These are phyloP conservation scores for Pholiota adiposa DNA, from an alignment of 1,284 basidiomycete genomes.

Conservation along the genomic window DNA sequence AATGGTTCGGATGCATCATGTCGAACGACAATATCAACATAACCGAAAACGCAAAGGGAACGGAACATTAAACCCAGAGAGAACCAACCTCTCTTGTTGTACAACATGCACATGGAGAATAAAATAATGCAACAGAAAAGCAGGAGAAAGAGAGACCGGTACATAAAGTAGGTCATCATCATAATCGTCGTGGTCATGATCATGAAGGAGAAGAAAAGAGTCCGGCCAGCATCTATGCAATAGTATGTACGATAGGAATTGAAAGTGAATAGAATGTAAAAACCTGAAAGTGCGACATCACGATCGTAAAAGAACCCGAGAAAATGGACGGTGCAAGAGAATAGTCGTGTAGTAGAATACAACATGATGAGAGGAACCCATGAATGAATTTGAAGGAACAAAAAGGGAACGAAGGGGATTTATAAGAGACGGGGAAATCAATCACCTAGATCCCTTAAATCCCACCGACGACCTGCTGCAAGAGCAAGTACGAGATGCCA, in stretches of 20 bases:
- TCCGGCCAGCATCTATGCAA: slow-evolving; percentile 11
- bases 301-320: slow-evolving; percentile 3
- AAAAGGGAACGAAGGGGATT: neutral
- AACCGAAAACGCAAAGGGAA: neutral
- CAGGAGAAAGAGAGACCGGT: slow-evolving; percentile 6
- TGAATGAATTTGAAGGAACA: neutral
- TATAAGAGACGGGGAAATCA: neutral
- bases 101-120: slow-evolving; percentile 4
- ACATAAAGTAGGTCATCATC: slow-evolving; percentile 5
- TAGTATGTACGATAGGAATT: slow-evolving; percentile 4
- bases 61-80: neutral
- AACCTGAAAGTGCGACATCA: neutral
- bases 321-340: neutral
- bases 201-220: neutral
- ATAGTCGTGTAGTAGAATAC: neutral
- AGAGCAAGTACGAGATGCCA: slow-evolving; percentile 37
- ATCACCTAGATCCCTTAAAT: slow-evolving; percentile 11
- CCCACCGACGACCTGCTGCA: slow-evolving; percentile 40
- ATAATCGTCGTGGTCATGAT: neutral
- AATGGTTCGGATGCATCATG: neutral
- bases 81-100: neutral
- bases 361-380: neutral
- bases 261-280: neutral
- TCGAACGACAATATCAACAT: neutral
- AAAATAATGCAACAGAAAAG: neutral